Conservation (phyloP, 1,139 yeast species). For the Fermentozyma sake region DNA sequence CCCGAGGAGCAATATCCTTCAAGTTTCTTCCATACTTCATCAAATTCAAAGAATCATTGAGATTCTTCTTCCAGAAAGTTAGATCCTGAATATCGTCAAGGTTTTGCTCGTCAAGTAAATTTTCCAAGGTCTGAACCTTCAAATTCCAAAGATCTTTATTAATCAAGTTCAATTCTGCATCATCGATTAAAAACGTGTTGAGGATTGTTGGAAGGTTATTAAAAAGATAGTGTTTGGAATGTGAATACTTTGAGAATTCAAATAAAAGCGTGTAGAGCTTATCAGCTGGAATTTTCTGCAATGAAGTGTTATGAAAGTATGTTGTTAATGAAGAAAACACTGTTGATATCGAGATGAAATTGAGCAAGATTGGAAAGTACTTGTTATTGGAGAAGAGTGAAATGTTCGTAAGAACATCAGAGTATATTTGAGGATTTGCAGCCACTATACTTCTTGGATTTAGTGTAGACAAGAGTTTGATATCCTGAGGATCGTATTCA, state of each 20-base stretch:
- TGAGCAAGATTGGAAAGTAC: conserved; percentile 28
- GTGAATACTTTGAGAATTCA: conserved; percentile 18
- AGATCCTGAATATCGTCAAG: conserved; percentile 15
- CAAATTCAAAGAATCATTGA: conserved; percentile 17
- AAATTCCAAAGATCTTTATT: conserved; percentile 25
- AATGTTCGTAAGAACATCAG: conserved; percentile 13
- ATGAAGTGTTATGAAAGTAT: conserved; percentile 14
- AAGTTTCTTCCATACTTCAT: conserved; percentile 31
- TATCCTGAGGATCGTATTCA: conserved; percentile 14
- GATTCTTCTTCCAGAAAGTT: conserved; percentile 23
- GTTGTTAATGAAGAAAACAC: conserved; percentile 16
- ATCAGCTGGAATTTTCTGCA: conserved; percentile 24
- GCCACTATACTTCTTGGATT: conserved; percentile 18
- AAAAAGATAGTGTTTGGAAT: conserved; percentile 24
- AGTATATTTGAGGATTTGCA: conserved; percentile 6
- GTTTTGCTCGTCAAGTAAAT: conserved; percentile 14
- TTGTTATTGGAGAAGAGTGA: conserved; percentile 18
- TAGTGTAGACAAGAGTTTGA: conserved; percentile 18
- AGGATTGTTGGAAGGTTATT: conserved; percentile 25
- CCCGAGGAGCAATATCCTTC: conserved; percentile 20
- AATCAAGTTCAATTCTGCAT: conserved; percentile 8
- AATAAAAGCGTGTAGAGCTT: conserved; percentile 20
- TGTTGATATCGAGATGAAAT: conserved; percentile 17
- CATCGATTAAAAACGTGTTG: conserved; percentile 7
- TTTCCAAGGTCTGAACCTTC: conserved; percentile 22